phyloP scores from a whole-genome alignment of 345 rosid genomes.

The Salix suchowensis region DNA sequence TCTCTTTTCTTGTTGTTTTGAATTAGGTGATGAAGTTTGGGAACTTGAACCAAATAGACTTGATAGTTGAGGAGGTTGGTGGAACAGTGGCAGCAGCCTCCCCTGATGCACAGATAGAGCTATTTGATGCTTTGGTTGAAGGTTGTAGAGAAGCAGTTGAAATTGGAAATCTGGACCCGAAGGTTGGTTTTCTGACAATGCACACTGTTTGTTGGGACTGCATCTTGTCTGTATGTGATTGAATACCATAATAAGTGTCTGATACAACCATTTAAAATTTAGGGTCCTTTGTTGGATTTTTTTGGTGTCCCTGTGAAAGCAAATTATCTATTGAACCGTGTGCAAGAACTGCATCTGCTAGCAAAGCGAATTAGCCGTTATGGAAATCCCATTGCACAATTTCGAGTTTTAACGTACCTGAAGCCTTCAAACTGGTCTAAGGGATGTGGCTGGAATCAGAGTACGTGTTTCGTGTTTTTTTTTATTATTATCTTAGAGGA shows the following conservation, averaged over 20 bases:
- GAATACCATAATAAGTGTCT: neutral
- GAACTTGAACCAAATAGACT: conserved; percentile 63
- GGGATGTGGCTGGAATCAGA: conserved; percentile 99
- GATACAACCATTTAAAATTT: conserved; percentile 5
- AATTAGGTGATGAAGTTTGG: conserved; percentile 90
- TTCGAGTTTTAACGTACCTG: conserved; percentile 73
- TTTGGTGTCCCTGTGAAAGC: conserved; percentile 98
- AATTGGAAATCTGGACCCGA: conserved; percentile 58
- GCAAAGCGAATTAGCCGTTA: conserved; percentile 77
- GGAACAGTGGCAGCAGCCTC: conserved; percentile 78
- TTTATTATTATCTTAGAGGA: neutral
- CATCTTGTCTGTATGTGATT: neutral
- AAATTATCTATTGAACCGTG: conserved; percentile 70
- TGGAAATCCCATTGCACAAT: conserved; percentile 79
- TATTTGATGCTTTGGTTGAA: conserved; percentile 76
- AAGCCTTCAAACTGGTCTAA: conserved; percentile 99
- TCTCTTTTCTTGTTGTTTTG: conserved; percentile 2
- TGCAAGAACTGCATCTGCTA: conserved; percentile 80
- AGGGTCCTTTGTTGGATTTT: conserved; percentile 95
- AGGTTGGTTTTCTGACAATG: conserved; percentile 42
- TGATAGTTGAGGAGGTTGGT: conserved; percentile 76
- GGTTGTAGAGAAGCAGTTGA: conserved; percentile 84
- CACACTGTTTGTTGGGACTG: neutral
- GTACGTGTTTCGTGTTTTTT: conserved; percentile 36
- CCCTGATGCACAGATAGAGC: conserved; percentile 79